Evolutionary conservation across 2,329 filamentous ascomycete species (phyloP).

Genomic region (Ascochyta rabiei): DNA sequence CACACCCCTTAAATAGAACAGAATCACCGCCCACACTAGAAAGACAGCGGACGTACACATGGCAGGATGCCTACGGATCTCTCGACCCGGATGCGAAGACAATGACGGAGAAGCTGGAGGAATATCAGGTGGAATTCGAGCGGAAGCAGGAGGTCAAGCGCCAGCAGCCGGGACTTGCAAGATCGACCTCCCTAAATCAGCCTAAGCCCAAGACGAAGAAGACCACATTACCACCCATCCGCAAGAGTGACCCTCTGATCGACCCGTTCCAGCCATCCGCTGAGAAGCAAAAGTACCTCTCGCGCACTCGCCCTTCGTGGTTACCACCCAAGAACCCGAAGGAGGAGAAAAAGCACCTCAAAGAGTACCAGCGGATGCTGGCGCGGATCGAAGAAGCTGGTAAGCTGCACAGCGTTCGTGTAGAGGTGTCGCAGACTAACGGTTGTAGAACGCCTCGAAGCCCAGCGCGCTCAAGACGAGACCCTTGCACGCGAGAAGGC

Average conservation of each 20-base stretch:
- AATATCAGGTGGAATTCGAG: conserved; percentile 70
- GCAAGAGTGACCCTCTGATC: conserved; percentile 79
- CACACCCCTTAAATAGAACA: conserved; percentile 25
- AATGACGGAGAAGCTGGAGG: conserved; percentile 80
- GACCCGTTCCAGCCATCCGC: conserved; percentile 83
- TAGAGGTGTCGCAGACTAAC: conserved; percentile 17
- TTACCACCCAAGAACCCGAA: conserved; percentile 85
- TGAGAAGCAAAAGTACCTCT: conserved; percentile 84
- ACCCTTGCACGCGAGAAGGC: conserved; percentile 58
- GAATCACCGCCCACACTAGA: conserved; percentile 30
- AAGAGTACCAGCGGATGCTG: conserved; percentile 86
- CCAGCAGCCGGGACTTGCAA: conserved; percentile 51
- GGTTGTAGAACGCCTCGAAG: conserved; percentile 39
- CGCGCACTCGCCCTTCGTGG: conserved; percentile 79
- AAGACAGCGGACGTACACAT: conserved; percentile 71
- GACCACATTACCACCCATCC: conserved; percentile 65
- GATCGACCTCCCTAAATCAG: conserved; percentile 39
- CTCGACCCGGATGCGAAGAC: conserved; percentile 75
- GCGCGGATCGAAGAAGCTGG: conserved; percentile 63
- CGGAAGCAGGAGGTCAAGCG: conserved; percentile 59
- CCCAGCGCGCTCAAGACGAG: conserved; percentile 54
- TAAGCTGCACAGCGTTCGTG: conserved; percentile 33
- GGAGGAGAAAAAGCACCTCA: conserved; percentile 88
- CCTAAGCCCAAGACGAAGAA: conserved; percentile 56
- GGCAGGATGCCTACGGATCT: conserved; percentile 72